A percentile compares a stretch with the other conserved stretches of the same genome.
Conservation (phyloP, 306 rosid genomes). For the Albizia julibrissin region DNA sequence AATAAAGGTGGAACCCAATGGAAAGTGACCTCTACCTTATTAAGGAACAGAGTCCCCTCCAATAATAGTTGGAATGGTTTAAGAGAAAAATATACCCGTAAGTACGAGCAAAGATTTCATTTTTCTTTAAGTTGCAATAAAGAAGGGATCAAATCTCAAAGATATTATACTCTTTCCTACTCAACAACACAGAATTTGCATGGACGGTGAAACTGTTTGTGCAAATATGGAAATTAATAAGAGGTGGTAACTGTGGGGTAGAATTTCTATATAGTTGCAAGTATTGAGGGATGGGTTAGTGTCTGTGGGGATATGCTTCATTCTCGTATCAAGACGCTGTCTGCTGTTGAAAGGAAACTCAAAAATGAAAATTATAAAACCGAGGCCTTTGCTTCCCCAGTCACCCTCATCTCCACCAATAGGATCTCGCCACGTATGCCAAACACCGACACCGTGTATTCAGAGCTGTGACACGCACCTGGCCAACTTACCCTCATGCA, state of each 20-base stretch:
- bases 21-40: not conserved
- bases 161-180: not conserved
- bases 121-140: not conserved
- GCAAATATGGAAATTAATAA: not conserved
- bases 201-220: not conserved
- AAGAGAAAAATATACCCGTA: not conserved
- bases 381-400: constrained; percentile 76
- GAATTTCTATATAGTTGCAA: not conserved
- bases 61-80: not conserved
- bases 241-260: not conserved
- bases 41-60: not conserved
- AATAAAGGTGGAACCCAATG: not conserved
- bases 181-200: not conserved
- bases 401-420: constrained; percentile 53
- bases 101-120: not conserved
- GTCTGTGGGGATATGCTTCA: constrained; percentile 21
- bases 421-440: constrained; percentile 44
- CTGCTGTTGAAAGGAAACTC: constrained; percentile 56
- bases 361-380: constrained; percentile 27
- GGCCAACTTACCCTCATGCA: not conserved
- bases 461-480: constrained; percentile 41
- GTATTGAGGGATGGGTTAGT: not conserved
- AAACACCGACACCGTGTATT: constrained; percentile 67
- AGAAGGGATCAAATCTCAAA: not conserved
- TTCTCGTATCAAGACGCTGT: constrained; percentile 35